phyloP scores from a whole-genome alignment of 345 rosid species.

The Citrus cavaleriei region DNA sequence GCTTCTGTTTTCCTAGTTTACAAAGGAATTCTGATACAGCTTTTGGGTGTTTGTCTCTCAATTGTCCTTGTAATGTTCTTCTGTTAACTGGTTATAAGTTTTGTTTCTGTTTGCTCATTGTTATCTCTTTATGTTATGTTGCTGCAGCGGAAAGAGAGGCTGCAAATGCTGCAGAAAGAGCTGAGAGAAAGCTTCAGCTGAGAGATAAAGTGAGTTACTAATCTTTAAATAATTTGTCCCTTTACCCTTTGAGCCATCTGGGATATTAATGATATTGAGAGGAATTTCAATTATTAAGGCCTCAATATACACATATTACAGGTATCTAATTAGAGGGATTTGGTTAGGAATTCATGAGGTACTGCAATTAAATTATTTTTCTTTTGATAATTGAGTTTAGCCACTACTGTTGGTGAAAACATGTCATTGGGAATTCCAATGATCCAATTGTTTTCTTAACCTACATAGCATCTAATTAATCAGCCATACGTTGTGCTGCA shows the following conservation, averaged over 20 bases:
- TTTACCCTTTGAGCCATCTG: not conserved
- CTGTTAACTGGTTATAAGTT: not conserved
- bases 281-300: not conserved
- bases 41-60: not conserved
- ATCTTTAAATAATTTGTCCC: not conserved
- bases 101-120: not conserved
- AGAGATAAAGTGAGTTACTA: conserved; percentile 73
- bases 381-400: not conserved
- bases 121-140: conserved; percentile 6
- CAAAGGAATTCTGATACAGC: not conserved
- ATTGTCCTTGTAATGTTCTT: not conserved
- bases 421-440: not conserved
- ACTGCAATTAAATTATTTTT: not conserved
- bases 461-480: not conserved
- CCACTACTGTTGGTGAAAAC: not conserved
- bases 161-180: conserved; percentile 86
- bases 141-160: conserved; percentile 90
- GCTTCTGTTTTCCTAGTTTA: not conserved
- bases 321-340: not conserved
- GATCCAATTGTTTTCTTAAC: not conserved
- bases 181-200: conserved; percentile 75
- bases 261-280: not conserved
- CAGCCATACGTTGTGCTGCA: not conserved
- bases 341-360: not conserved
- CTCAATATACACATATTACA: not conserved